Evolutionary conservation across 2,329 filamentous ascomycete species (phyloP).

Genomic region (Fusarium goolgardi): DNA sequence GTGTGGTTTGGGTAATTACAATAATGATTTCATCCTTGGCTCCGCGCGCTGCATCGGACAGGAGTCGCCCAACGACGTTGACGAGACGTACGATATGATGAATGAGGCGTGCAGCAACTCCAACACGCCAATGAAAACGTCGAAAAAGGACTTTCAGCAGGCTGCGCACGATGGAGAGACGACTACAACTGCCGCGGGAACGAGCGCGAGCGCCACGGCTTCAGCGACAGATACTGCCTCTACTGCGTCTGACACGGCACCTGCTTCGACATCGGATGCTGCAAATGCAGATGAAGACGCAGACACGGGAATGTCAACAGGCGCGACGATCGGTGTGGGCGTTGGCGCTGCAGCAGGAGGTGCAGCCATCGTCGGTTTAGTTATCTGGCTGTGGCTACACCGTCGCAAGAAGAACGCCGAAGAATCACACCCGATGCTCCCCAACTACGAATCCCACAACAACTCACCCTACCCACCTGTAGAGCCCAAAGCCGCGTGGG

Average conservation of each 20-base stretch:
- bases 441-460: conserved; percentile 32
- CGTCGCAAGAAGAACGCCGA: conserved; percentile 46
- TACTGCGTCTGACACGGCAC: not conserved
- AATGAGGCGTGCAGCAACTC: conserved; percentile 57
- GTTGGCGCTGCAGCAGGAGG: conserved; percentile 52
- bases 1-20: conserved; percentile 56
- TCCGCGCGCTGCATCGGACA: conserved; percentile 60
- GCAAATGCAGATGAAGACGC: not conserved
- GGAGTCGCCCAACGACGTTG: conserved; percentile 51
- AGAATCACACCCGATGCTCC: conserved; percentile 50
- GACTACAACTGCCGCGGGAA: conserved; percentile 4
- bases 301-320: conserved; percentile 49
- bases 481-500: conserved; percentile 41
- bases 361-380: conserved; percentile 42
- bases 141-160: conserved; percentile 55
- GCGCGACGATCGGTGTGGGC: conserved; percentile 56
- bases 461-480: conserved; percentile 35
- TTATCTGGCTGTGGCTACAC: conserved; percentile 46
- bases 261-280: conserved; percentile 4
- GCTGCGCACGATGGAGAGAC: conserved; percentile 31
- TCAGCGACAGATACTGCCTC: conserved; percentile 9
- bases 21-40: conserved; percentile 61
- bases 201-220: conserved; percentile 1
- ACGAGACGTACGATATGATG: conserved; percentile 59
- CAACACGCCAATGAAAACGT: conserved; percentile 57